These are phyloP conservation scores for Trametes cingulata DNA, from an alignment of 768 basidiomycete species.

Conservation along the genomic window DNA sequence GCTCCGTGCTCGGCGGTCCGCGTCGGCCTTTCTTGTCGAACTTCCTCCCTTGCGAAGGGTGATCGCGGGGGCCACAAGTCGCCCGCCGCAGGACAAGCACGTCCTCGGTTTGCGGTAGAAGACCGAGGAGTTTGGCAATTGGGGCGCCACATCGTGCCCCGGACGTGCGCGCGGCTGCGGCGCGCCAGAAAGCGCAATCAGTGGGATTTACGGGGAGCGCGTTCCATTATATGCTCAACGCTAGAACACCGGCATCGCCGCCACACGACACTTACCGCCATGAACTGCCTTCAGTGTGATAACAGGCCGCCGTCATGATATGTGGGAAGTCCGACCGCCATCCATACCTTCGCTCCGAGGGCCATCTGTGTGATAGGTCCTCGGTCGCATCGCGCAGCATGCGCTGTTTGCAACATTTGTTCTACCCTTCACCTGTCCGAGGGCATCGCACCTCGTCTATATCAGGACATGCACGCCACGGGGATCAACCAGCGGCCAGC, in stretches of 20 bases:
- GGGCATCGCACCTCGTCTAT: background rate
- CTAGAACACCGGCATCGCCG: conserved; percentile 13
- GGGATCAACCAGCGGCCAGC: background rate
- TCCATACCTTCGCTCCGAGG: conserved; percentile 1
- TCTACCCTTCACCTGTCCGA: conserved; percentile 3
- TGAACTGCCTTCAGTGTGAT: background rate
- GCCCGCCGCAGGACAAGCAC: background rate
- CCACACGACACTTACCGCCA: background rate
- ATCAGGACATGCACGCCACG: background rate
- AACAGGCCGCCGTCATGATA: background rate
- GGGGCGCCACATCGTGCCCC: conserved; percentile 5
- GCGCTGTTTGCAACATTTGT: background rate
- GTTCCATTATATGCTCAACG: background rate
- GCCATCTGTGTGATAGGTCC: background rate
- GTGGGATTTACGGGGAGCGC: background rate
- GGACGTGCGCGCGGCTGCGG: background rate
- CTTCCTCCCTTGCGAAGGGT: background rate
- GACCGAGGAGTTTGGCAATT: conserved; percentile 14
- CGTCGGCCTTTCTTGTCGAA: conserved; percentile 2
- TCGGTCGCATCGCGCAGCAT: background rate
- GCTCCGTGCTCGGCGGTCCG: conserved; percentile 12
- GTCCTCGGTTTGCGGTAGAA: conserved; percentile 2
- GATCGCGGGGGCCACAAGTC: conserved; percentile 9
- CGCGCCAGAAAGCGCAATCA: background rate
- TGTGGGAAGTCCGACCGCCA: background rate